phyloP scores from a whole-genome alignment of 371 early-diverging fungal species.

The Zopfochytrium polystomum region DNA sequence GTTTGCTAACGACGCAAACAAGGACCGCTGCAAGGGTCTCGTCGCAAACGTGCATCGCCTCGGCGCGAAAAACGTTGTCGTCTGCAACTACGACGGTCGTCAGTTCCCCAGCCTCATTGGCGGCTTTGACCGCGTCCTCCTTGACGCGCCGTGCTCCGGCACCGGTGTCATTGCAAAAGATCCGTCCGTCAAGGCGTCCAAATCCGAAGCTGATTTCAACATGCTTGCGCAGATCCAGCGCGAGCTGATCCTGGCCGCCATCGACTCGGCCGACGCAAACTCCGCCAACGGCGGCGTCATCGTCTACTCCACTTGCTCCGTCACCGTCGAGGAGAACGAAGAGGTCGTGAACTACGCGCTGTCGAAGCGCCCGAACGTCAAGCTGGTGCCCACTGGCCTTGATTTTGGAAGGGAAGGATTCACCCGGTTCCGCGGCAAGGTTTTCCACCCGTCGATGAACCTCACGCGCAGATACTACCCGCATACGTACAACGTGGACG shows the following conservation, averaged over 20 bases:
- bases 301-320: conserved; percentile 99
- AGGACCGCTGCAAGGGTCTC: conserved; percentile 87
- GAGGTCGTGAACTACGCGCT: conserved; percentile 96
- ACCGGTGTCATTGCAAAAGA: conserved; percentile 99
- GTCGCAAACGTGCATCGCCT: conserved; percentile 94
- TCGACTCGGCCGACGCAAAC: conserved; percentile 95
- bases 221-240: conserved; percentile 92
- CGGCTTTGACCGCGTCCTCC: conserved; percentile 95
- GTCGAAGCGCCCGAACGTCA: conserved; percentile 89
- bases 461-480: conserved; percentile 95
- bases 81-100: conserved; percentile 96
- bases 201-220: conserved; percentile 87
- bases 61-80: conserved; percentile 91
- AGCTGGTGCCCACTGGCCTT: conserved; percentile 83
- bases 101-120: conserved; percentile 93
- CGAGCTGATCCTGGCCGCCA: conserved; percentile 92
- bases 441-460: conserved; percentile 82
- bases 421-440: conserved; percentile 72
- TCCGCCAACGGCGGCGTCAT: conserved; percentile 92
- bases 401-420: conserved; percentile 94
- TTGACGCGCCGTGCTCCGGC: conserved; percentile 99
- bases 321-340: conserved; percentile 99
- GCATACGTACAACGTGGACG: conserved; percentile 99
- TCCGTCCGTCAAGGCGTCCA: conserved; percentile 91
- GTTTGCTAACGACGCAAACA: conserved; percentile 96